Evolutionary conservation across 108 stramenopile genomes (phyloP).

Genomic region (Aurantiochytrium sp.): DNA sequence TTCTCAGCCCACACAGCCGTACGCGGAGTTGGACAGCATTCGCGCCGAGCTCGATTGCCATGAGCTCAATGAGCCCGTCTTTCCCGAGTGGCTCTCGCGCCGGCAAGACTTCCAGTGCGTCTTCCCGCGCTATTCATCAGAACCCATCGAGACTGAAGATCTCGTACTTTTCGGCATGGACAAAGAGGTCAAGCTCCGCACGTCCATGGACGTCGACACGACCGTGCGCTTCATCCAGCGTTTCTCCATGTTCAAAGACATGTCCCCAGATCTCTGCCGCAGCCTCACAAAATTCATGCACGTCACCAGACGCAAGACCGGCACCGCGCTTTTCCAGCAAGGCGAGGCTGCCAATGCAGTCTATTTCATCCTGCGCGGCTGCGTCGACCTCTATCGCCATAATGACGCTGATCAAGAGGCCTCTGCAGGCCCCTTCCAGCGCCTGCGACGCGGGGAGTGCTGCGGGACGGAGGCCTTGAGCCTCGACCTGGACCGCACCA

Average conservation of each 20-base stretch:
- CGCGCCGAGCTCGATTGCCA: not conserved
- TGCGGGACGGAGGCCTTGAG: not conserved
- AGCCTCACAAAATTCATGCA: not conserved
- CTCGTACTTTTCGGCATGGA: not conserved
- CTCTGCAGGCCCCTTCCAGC: no score
- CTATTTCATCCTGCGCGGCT: not conserved
- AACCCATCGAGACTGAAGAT: not conserved
- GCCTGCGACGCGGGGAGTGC: not conserved
- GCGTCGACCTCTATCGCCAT: no score
- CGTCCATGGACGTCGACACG: conserved; percentile 11
- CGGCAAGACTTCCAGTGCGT: conserved; percentile 6
- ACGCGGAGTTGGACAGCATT: not conserved
- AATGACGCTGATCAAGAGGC: no score
- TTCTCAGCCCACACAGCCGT: not conserved
- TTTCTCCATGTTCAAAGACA: not conserved
- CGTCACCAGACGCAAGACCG: not conserved
- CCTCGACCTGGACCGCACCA: not conserved
- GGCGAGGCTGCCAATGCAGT: not conserved
- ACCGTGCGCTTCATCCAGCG: not conserved
- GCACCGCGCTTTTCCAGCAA: not conserved
- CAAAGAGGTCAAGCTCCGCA: conserved; percentile 1
- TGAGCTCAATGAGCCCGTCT: not conserved
- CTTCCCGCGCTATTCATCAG: not conserved
- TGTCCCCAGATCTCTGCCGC: not conserved
- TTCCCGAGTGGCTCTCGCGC: not conserved